Percentiles rank a stretch among this genome's conserved stretches.
Conservation (phyloP, 2,329 filamentous ascomycete species). For the Phaeoacremonium minimum region DNA sequence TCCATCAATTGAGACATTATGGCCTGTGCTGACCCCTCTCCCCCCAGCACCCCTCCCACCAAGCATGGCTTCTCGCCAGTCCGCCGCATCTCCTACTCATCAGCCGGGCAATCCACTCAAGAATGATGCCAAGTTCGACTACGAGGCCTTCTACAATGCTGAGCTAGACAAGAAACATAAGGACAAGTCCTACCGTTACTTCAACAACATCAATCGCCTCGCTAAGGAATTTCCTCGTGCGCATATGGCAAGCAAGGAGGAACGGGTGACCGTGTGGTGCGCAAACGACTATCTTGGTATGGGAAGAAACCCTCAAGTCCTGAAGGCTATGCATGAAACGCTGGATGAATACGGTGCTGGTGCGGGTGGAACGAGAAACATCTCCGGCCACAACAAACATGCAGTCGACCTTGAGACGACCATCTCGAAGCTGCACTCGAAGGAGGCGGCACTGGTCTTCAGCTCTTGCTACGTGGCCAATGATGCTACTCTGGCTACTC, state of each 20-base stretch:
- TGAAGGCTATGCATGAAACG: conserved; percentile 91
- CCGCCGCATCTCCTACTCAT: conserved; percentile 15
- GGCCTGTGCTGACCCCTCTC: conserved; percentile 6
- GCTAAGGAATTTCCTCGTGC: conserved; percentile 94
- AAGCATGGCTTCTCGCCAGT: conserved; percentile 20
- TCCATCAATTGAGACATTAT: background rate
- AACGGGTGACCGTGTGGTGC: conserved; percentile 96
- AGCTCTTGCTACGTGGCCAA: conserved; percentile 98
- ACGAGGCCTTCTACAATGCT: conserved; percentile 79
- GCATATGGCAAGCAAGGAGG: conserved; percentile 78
- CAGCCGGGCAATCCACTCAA: conserved; percentile 20
- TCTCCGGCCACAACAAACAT: conserved; percentile 95
- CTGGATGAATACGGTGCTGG: conserved; percentile 92
- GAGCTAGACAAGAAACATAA: conserved; percentile 99
- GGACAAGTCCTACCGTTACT: conserved; percentile 99
- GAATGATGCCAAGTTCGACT: conserved; percentile 74
- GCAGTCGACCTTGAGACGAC: conserved; percentile 79
- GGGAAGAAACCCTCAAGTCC: conserved; percentile 83
- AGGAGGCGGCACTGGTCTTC: conserved; percentile 90
- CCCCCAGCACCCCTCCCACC: conserved; percentile 28
- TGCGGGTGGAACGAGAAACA: conserved; percentile 93
- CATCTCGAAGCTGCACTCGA: conserved; percentile 82
- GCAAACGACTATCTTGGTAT: conserved; percentile 99
- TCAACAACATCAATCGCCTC: conserved; percentile 99
- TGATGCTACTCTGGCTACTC: conserved; percentile 89